Conservation (phyloP, 176 grass and related monocot species). For the Metroxylon sagu region DNA sequence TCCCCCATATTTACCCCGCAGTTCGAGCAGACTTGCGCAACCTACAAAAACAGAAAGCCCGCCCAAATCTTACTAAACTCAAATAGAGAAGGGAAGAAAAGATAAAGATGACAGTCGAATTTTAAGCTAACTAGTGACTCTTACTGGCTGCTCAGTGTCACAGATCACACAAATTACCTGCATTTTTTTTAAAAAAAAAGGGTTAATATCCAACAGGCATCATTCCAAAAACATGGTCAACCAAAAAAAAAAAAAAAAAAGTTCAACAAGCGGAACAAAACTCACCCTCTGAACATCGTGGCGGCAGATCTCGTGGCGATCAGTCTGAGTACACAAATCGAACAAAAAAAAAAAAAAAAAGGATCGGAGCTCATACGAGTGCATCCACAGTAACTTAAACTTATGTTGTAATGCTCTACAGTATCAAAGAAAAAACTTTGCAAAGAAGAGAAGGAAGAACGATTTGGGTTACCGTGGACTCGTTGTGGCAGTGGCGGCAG, state of each 20-base stretch:
- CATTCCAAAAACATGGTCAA: too few species aligned
- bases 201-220: too few species aligned
- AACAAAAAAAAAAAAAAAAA: background rate
- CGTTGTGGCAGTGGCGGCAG: conserved; percentile 92
- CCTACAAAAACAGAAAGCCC: conserved; percentile 19
- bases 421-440: too few species aligned
- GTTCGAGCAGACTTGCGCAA: conserved; percentile 55
- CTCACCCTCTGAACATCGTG: conserved; percentile 50
- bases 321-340: conserved; percentile 34
- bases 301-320: conserved; percentile 67
- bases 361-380: conserved; percentile 1
- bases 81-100: too few species aligned
- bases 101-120: too few species aligned
- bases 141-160: conserved; percentile 73
- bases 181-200: background rate
- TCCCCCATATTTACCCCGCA: conserved; percentile 83
- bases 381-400: too few species aligned
- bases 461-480: conserved; percentile 44
- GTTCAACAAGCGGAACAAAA: background rate
- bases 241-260: background rate
- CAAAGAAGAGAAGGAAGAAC: too few species aligned
- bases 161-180: conserved; percentile 77
- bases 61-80: too few species aligned
- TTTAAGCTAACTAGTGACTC: background rate
- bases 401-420: too few species aligned